Percentiles rank a stretch among this genome's conserved stretches.
Evolutionary conservation across 306 rosid species (phyloP).

Genomic region (Cicer cuneatum): DNA sequence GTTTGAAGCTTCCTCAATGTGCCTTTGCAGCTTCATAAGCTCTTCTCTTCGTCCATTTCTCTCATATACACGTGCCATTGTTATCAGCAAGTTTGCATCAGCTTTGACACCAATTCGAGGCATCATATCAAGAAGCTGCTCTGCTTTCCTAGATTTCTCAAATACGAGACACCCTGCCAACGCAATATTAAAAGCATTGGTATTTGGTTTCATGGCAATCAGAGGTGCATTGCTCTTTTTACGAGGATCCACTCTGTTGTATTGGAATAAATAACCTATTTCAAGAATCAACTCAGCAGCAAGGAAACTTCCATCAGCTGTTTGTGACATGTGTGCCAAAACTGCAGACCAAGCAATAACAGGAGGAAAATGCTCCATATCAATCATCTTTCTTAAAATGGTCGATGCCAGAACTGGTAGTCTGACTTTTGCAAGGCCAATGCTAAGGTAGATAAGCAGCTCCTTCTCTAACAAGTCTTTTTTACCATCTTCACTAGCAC

Average conservation of each 20-base stretch:
- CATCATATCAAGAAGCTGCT: constrained; percentile 87
- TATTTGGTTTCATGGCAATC: constrained; percentile 77
- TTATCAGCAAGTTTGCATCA: constrained; percentile 68
- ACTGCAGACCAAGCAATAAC: constrained; percentile 83
- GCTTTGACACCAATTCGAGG: constrained; percentile 78
- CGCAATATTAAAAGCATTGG: constrained; percentile 74
- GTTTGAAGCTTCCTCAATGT: constrained; percentile 72
- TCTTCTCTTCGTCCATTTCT: constrained; percentile 84
- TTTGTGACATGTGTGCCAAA: constrained; percentile 76
- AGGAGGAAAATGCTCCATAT: constrained; percentile 67
- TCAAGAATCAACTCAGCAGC: constrained; percentile 85
- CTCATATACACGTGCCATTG: constrained; percentile 77
- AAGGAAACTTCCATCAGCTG: constrained; percentile 79
- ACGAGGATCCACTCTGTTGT: constrained; percentile 81
- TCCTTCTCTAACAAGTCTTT: constrained; percentile 72
- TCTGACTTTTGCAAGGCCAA: constrained; percentile 72
- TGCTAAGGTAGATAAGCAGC: constrained; percentile 73
- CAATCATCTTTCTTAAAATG: constrained; percentile 71
- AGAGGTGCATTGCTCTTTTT: constrained; percentile 74
- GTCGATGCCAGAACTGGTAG: constrained; percentile 73
- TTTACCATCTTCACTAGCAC: constrained; percentile 61
- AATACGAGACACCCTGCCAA: constrained; percentile 78
- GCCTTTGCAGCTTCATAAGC: constrained; percentile 75
- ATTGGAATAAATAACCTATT: constrained; percentile 83
- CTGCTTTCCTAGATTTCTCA: constrained; percentile 79